A percentile compares a stretch with the other conserved stretches of the same genome.
These are phyloP conservation scores for Platismatia glauca DNA, from an alignment of 495 filamentous ascomycete species.

Conservation along the genomic window DNA sequence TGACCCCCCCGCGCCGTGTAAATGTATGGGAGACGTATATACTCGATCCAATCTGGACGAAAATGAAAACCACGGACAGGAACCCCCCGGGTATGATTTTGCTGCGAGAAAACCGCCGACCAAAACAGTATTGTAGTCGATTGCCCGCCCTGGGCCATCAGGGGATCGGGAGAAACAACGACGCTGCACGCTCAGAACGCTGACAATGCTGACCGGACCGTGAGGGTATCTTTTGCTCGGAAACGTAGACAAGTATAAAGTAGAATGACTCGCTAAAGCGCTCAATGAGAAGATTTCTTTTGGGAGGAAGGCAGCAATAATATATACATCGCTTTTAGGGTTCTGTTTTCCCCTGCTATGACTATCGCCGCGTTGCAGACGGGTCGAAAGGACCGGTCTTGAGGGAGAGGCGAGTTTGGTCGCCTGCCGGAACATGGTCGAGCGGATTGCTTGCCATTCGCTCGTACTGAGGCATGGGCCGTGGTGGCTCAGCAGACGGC, in stretches of 20 bases:
- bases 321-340: slow-evolving; percentile 14
- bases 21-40: slow-evolving; percentile 3
- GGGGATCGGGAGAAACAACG: slow-evolving; percentile 3
- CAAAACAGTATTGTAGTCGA: slow-evolving; percentile 1
- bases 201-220: slow-evolving; percentile 15
- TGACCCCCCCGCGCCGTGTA: background rate
- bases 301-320: background rate
- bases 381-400: slow-evolving; percentile 18
- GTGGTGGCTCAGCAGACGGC: slow-evolving; percentile 9
- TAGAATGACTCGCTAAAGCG: slow-evolving; percentile 23
- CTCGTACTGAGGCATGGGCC: slow-evolving; percentile 17
- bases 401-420: slow-evolving; percentile 11
- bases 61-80: background rate
- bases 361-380: slow-evolving; percentile 9
- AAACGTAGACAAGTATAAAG: slow-evolving; percentile 11
- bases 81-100: background rate
- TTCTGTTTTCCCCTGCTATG: background rate
- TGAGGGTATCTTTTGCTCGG: slow-evolving; percentile 20
- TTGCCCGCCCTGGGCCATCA: background rate
- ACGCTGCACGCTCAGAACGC: slow-evolving; percentile 14
- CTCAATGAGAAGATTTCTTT: slow-evolving; percentile 10
- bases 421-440: slow-evolving; percentile 13
- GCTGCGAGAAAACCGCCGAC: slow-evolving; percentile 5
- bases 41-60: background rate
- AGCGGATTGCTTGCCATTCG: slow-evolving; percentile 9